Percentiles rank a stretch among this genome's conserved stretches.
These are phyloP conservation scores for Triticum dicoccoides DNA, from an alignment of 176 grass and related monocot genomes.

Conservation along the genomic window DNA sequence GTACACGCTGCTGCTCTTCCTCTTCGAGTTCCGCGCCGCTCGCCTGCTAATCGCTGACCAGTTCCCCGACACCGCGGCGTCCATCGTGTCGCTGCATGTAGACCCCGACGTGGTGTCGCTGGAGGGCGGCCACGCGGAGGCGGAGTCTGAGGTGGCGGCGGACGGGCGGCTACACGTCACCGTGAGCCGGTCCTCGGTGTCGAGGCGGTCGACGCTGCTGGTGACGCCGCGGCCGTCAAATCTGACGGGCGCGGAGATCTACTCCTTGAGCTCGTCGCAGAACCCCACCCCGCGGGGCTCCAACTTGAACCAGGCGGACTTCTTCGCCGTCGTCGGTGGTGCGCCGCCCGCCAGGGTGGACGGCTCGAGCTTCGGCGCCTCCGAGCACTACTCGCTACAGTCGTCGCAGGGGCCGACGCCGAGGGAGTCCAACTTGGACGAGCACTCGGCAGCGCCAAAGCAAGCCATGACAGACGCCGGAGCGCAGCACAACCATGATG, in stretches of 20 bases:
- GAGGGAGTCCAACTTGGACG: constrained; percentile 82
- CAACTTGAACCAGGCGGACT: constrained; percentile 87
- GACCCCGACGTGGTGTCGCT: constrained; percentile 68
- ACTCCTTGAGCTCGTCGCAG: constrained; percentile 80
- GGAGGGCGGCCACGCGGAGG: constrained; percentile 53
- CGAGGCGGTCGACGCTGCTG: constrained; percentile 49
- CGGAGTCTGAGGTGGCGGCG: constrained; percentile 58
- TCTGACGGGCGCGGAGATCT: constrained; percentile 86
- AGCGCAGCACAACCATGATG: constrained; percentile 49
- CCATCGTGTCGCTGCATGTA: constrained; percentile 58
- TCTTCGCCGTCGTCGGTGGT: constrained; percentile 74
- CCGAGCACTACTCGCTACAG: constrained; percentile 62
- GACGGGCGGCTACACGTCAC: constrained; percentile 73
- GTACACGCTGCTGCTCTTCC: constrained; percentile 93
- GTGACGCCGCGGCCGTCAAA: constrained; percentile 73
- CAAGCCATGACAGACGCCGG: background rate
- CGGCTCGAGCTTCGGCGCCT: constrained; percentile 69
- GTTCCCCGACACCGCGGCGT: constrained; percentile 73
- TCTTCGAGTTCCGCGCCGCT: constrained; percentile 88
- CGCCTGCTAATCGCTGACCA: constrained; percentile 60
- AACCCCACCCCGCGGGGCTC: constrained; percentile 84
- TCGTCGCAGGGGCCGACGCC: constrained; percentile 76
- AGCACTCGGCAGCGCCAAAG: constrained; percentile 14
- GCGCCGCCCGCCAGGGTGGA: constrained; percentile 28
- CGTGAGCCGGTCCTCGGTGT: constrained; percentile 67